Base-by-base conservation (phyloP, 306 rosid genomes). In the Malus sieversii region DNA sequence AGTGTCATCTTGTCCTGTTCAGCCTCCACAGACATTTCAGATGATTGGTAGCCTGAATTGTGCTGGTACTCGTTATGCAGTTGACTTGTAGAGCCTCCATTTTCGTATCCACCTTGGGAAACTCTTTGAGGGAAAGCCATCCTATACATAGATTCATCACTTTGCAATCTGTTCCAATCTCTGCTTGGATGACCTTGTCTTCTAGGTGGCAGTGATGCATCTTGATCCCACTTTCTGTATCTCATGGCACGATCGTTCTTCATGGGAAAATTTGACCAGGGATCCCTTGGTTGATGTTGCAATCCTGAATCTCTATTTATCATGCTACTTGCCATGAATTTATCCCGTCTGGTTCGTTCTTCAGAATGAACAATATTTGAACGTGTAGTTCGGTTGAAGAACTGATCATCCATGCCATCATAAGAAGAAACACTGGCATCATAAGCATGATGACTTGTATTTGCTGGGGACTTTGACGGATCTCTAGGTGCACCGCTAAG, bases 351-450 rank as follows among this genome's bases (percentile, higher is more conserved):
- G 42, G 55, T 32, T 72, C 82, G 84, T 80, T 85, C 89, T 78
- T 83, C 89, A n/a, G 88, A 71, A 64, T 27, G 69, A 66, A 40
- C 77, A 79, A 51, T 42, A 57, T 68, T 60, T 35, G 90, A 74
- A 74, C 66, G 79, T 44, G 33, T 15, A 68, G 58, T 68, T 40
- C 58, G 84, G 72, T 71, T 71, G 27, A 73, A 82, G 77, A 80
- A 78, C 29, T 40, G 79, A 72, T 84, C 93, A 52, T 90, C 89
- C 70, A 63, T 53, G 70, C 84, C 96, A 59, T 90, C 97, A 19
- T 72, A 85, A 74, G 98, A 92, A 67, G 96, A 92, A 65, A 88
- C 40, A 63, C 96, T 94, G 33, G 90, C 90, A 79, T 92, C 93
- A 84, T 90, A 89, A 44, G 90, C 87, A 81, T 68, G 72, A 45